Evolutionary conservation across 768 basidiomycete species (phyloP).

Genomic region (Rubroboletus satanas): DNA sequence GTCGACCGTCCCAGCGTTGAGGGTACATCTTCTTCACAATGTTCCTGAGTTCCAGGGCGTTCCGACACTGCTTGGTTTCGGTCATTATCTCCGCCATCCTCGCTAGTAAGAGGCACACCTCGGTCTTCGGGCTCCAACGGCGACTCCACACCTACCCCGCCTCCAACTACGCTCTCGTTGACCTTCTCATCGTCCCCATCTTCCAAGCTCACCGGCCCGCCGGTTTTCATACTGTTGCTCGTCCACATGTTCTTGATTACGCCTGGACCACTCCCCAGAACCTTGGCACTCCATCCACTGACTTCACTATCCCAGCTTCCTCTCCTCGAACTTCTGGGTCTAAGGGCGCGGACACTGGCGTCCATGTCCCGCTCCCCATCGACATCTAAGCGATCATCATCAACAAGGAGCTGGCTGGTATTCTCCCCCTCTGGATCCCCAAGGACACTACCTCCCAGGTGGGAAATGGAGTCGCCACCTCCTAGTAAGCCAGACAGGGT

Average conservation of each 20-base stretch:
- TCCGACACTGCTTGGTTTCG: slow-evolving; percentile 2
- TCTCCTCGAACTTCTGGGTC: slow-evolving; percentile 79
- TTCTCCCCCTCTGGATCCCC: slow-evolving; percentile 56
- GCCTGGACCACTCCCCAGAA: slow-evolving; percentile 45
- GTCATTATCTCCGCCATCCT: slow-evolving; percentile 4
- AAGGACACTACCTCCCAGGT: slow-evolving; percentile 58
- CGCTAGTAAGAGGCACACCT: slow-evolving; percentile 1
- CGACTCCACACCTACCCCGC: slow-evolving; percentile 10
- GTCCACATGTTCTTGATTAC: slow-evolving; percentile 58
- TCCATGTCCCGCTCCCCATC: slow-evolving; percentile 63
- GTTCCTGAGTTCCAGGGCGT: slow-evolving; percentile 2
- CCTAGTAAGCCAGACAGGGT: slow-evolving; percentile 50
- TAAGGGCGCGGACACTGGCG: slow-evolving; percentile 85
- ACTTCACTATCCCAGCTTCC: slow-evolving; percentile 92
- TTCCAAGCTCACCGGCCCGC: slow-evolving; percentile 48
- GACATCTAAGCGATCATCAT: slow-evolving; percentile 57
- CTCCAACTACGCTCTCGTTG: slow-evolving; percentile 16
- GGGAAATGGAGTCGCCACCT: slow-evolving; percentile 62
- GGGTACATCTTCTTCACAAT: slow-evolving; percentile 17
- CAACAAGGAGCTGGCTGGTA: slow-evolving; percentile 64
- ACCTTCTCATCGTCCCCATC: slow-evolving; percentile 35
- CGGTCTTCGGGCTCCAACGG: slow-evolving; percentile 4
- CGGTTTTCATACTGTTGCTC: slow-evolving; percentile 57
- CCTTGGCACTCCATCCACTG: slow-evolving; percentile 81
- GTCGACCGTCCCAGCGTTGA: slow-evolving; percentile 28